Conservation (phyloP, 1,284 basidiomycete species). For the Coniferiporia weirii region DNA sequence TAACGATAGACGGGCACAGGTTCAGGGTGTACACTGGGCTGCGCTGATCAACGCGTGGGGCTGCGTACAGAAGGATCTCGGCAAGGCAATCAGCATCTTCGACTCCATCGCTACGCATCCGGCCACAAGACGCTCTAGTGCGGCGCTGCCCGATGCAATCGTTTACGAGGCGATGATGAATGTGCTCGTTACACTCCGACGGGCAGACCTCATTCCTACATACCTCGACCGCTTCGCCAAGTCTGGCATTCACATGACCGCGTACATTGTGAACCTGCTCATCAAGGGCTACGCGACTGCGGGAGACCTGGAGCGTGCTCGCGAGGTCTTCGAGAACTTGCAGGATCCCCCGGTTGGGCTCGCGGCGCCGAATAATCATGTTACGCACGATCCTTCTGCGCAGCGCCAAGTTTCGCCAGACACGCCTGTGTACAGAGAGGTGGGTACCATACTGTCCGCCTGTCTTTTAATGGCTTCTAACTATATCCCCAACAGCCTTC, state of each 20-base stretch:
- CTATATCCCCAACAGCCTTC: conserved; percentile 51
- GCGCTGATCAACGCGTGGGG: conserved; percentile 91
- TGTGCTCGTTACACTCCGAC: conserved; percentile 76
- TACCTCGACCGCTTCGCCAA: conserved; percentile 64
- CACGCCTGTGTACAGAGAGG: conserved; percentile 84
- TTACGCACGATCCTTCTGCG: conserved; percentile 47
- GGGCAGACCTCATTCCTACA: conserved; percentile 72
- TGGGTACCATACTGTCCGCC: conserved; percentile 36
- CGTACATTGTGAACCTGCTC: conserved; percentile 91
- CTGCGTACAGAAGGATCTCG: conserved; percentile 72
- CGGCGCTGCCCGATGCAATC: conserved; percentile 70
- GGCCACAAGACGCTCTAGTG: conserved; percentile 30
- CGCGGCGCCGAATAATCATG: conserved; percentile 87
- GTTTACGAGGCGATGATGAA: conserved; percentile 91
- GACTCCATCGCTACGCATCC: conserved; percentile 63
- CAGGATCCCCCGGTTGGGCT: conserved; percentile 83
- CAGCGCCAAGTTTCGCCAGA: conserved; percentile 31
- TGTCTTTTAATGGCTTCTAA: neutral
- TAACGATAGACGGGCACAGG: conserved; percentile 44
- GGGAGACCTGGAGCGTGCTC: conserved; percentile 65
- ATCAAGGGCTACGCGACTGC: conserved; percentile 84
- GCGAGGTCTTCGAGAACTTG: conserved; percentile 82
- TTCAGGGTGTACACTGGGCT: conserved; percentile 89
- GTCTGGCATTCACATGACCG: conserved; percentile 81
- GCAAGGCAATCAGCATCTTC: conserved; percentile 75